These are phyloP conservation scores for Diaporthe ilicicola DNA, from an alignment of 2,329 filamentous ascomycete genomes.

Conservation along the genomic window DNA sequence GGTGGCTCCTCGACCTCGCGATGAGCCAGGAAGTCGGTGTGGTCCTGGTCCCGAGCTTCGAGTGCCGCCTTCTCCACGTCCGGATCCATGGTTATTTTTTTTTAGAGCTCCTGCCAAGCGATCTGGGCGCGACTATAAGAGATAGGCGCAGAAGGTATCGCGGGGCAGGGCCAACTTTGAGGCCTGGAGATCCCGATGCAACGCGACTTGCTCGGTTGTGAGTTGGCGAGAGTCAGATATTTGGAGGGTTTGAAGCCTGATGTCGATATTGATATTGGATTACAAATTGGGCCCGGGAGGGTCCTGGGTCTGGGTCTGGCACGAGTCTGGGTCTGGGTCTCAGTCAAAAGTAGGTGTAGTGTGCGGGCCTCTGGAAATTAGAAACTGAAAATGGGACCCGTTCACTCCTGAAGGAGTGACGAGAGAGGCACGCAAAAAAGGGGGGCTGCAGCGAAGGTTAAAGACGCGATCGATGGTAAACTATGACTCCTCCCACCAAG, in stretches of 20 bases:
- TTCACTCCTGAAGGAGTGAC: constrained; percentile 4
- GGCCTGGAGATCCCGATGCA: not conserved
- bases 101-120: not conserved
- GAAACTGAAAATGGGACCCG: constrained; percentile 15
- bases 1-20: constrained; percentile 35
- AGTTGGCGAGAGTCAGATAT: not conserved
- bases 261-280: not conserved
- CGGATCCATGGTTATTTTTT: constrained; percentile 33
- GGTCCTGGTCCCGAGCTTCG: constrained; percentile 22
- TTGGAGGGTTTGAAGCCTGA: not conserved
- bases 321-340: not conserved
- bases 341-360: constrained; percentile 23
- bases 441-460: constrained; percentile 1
- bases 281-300: constrained; percentile 13
- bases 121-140: constrained; percentile 5
- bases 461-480: not conserved
- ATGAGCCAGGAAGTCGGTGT: constrained; percentile 14
- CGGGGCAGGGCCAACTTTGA: constrained; percentile 22
- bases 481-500: not conserved
- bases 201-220: not conserved
- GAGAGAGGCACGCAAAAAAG: not conserved
- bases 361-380: constrained; percentile 18
- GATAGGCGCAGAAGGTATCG: constrained; percentile 7
- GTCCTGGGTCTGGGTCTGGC: not conserved
- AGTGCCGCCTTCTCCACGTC: constrained; percentile 35